phyloP scores from a whole-genome alignment of 768 basidiomycete genomes.

The Lactarius sanguifluus region DNA sequence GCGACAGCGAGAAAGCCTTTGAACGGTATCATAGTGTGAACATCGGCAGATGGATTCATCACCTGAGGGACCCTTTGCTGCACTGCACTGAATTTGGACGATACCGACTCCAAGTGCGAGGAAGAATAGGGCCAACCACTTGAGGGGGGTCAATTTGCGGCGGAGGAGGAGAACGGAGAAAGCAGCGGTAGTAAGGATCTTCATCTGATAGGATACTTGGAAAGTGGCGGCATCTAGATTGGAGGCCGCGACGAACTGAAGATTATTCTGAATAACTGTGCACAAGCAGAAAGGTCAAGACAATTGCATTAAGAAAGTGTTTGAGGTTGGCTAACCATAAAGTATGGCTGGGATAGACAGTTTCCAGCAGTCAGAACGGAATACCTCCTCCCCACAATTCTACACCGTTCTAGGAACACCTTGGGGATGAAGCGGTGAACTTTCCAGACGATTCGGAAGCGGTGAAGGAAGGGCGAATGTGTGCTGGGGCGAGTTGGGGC shows the following conservation, averaged over 20 bases:
- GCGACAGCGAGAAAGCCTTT: constrained; percentile 90
- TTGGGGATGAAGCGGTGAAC: constrained; percentile 39
- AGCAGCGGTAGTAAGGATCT: constrained; percentile 90
- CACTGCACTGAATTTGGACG: constrained; percentile 51
- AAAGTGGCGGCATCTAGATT: constrained; percentile 96
- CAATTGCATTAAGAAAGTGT: background rate
- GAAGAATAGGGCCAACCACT: constrained; percentile 85
- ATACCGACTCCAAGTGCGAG: constrained; percentile 88
- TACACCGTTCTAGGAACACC: constrained; percentile 47
- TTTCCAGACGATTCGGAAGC: constrained; percentile 34
- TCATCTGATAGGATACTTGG: constrained; percentile 97
- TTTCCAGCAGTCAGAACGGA: constrained; percentile 95
- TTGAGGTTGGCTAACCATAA: constrained; percentile 54
- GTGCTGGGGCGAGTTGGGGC: constrained; percentile 38
- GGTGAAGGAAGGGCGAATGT: constrained; percentile 28
- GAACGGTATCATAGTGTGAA: constrained; percentile 69
- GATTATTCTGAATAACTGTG: constrained; percentile 86
- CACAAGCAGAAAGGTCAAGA: constrained; percentile 22
- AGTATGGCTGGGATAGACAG: constrained; percentile 94
- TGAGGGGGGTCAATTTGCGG: constrained; percentile 65
- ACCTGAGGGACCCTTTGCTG: constrained; percentile 27
- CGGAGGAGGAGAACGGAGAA: constrained; percentile 84
- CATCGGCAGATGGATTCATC: constrained; percentile 20
- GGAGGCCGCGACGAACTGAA: constrained; percentile 92
- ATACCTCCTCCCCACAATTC: constrained; percentile 66